phyloP scores from a whole-genome alignment of 805 yeast species.

The Suhomyces faveliae region DNA sequence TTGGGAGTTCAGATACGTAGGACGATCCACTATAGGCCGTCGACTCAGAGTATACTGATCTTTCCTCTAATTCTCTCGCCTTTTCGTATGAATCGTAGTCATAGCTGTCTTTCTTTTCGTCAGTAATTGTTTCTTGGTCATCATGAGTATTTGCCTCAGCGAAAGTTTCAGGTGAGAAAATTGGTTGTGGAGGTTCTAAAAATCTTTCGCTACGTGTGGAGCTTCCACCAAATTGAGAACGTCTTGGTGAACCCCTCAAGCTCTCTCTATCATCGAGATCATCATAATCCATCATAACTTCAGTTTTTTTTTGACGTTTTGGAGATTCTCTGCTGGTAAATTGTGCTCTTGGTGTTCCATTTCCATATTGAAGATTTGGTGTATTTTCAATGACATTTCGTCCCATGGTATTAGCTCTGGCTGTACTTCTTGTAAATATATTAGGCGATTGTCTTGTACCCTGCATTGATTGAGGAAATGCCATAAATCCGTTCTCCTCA shows the following conservation, averaged over 20 bases:
- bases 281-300: slow-evolving; percentile 42
- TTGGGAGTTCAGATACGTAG: slow-evolving; percentile 16
- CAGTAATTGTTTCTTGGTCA: slow-evolving; percentile 34
- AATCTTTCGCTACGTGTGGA: slow-evolving; percentile 48
- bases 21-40: slow-evolving; percentile 36
- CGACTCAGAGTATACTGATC: slow-evolving; percentile 35
- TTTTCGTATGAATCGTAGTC: slow-evolving; percentile 39
- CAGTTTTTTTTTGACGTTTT: slow-evolving; percentile 49
- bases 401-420: slow-evolving; percentile 18
- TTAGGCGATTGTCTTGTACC: slow-evolving; percentile 43
- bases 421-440: slow-evolving; percentile 40
- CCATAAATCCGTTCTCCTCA: slow-evolving; percentile 21
- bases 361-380: slow-evolving; percentile 24
- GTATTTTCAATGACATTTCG: slow-evolving; percentile 22
- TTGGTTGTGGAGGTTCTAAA: slow-evolving; percentile 64
- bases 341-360: slow-evolving; percentile 56
- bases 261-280: slow-evolving; percentile 24
- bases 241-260: slow-evolving; percentile 37
- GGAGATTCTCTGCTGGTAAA: slow-evolving; percentile 75
- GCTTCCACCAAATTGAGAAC: slow-evolving; percentile 27
- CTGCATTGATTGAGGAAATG: slow-evolving; percentile 29
- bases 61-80: slow-evolving; percentile 31
- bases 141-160: slow-evolving; percentile 52
- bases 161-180: slow-evolving; percentile 59
- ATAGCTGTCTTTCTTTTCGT: slow-evolving; percentile 23